phyloP scores from a whole-genome alignment of 179 eudicot species.

The Gypsophila paniculata region DNA sequence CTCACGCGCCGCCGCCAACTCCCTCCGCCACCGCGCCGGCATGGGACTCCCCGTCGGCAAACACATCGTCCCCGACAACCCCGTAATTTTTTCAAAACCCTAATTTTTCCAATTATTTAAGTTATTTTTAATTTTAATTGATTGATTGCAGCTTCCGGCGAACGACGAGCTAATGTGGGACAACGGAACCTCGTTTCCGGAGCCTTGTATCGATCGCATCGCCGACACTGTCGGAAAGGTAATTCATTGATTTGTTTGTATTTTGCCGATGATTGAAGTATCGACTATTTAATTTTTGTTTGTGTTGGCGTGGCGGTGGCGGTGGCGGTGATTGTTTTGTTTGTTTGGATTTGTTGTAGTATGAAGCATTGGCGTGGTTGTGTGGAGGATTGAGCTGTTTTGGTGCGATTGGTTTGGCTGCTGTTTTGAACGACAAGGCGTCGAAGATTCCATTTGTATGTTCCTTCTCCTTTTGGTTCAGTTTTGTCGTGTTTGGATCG shows the following conservation, averaged over 20 bases:
- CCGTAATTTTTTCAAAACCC: slow-evolving; percentile 31
- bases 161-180: slow-evolving; percentile 91
- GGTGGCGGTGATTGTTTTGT: no score
- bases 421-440: slow-evolving; percentile 85
- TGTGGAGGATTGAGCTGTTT: slow-evolving; percentile 85
- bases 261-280: not conserved
- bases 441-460: slow-evolving; percentile 82
- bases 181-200: slow-evolving; percentile 79
- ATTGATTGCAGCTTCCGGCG: slow-evolving; percentile 42
- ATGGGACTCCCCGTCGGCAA: slow-evolving; percentile 97
- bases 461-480: not conserved
- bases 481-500: not conserved
- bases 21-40: slow-evolving; percentile 77
- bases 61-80: slow-evolving; percentile 84
- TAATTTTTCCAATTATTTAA: not conserved
- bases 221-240: slow-evolving; percentile 93
- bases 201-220: slow-evolving; percentile 90
- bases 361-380: slow-evolving; percentile 91
- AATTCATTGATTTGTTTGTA: not conserved
- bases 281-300: no score
- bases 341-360: slow-evolving; percentile 37
- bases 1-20: slow-evolving; percentile 47
- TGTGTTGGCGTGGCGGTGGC: not conserved
- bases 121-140: not conserved
- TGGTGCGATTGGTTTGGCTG: slow-evolving; percentile 57